Base-by-base conservation (phyloP, 1,139 yeast species). In the Yamadazyma mexicana region DNA sequence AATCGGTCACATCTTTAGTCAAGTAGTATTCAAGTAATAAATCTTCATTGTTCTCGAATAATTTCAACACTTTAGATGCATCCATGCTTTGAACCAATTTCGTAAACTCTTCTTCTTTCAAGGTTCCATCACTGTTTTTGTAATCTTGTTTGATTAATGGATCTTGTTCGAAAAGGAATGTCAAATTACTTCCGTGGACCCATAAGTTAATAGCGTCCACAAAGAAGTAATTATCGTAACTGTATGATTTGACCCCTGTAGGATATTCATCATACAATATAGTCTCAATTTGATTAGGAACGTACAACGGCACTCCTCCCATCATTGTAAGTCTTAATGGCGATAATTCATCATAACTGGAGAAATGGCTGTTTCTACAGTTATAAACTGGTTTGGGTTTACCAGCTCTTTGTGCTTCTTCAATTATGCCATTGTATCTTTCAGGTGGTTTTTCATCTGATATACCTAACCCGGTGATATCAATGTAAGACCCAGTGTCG, bases 401-500 rank as follows among this genome's bases (percentile, higher is more conserved):
- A 35, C 46, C 55, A 34, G 25, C 44, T 30, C 25, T 36, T 39
- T 31, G 40, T 30, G 37, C 44, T 17, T 17, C 38, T 25, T 30
- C 42, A 20, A 45, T 37, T 10, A 44, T 20, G 35, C 23, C 49
- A 33, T 40, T 45, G 47, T 66, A 72, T 33, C 68, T 55, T 7
- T 46, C 49, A 2, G 76, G 73, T 14, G 73, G 51, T 27, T 51
- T 54, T 0, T 69, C 62, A 25, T 62, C 59, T 28, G 67, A 57
- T 16, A 69, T 45, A 18, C 79, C 69, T 38, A 79, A 56, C 0
- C 77, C 84, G 1, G 83, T 78, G 27, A 79, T 75, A 59, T 87
- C 95, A 42, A 87, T 76, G 54, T 83, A 87, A 36, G 82, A 59
- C 0, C 95, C 96, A 6, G 87, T 76, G 45, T 83, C 86, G 6